Percentiles rank a stretch among this genome's conserved stretches.
These are phyloP conservation scores for Irpex lacteus DNA, from an alignment of 1,284 basidiomycete species.

Conservation along the genomic window DNA sequence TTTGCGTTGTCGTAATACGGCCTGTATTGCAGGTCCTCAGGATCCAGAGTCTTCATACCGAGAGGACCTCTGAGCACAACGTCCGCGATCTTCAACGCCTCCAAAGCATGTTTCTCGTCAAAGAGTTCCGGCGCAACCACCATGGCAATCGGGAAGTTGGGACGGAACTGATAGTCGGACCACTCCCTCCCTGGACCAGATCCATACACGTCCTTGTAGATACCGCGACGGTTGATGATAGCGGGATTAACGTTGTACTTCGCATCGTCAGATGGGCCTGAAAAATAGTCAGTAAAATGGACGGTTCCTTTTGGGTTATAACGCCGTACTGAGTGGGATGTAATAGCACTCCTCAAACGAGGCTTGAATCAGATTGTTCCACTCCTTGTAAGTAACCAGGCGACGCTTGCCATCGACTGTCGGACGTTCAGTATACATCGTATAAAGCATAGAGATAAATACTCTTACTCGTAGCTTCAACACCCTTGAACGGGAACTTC, in stretches of 20 bases:
- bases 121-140: slow-evolving; percentile 96
- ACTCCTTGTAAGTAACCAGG: slow-evolving; percentile 86
- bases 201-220: slow-evolving; percentile 98
- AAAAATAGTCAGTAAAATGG: slow-evolving; percentile 5
- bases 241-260: slow-evolving; percentile 70
- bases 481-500: slow-evolving; percentile 89
- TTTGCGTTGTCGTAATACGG: slow-evolving; percentile 91
- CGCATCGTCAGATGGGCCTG: slow-evolving; percentile 70
- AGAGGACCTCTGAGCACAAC: slow-evolving; percentile 76
- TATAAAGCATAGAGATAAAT: neutral
- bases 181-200: slow-evolving; percentile 86
- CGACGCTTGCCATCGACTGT: slow-evolving; percentile 72
- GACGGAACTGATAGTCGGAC: slow-evolving; percentile 94
- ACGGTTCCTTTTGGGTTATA: neutral
- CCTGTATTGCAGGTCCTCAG: slow-evolving; percentile 81
- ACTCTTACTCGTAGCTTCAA: slow-evolving; percentile 72
- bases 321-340: slow-evolving; percentile 69
- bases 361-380: slow-evolving; percentile 81
- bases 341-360: slow-evolving; percentile 93
- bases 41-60: slow-evolving; percentile 94
- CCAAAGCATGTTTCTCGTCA: slow-evolving; percentile 75
- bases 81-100: slow-evolving; percentile 76
- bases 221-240: slow-evolving; percentile 87
- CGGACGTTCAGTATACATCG: slow-evolving; percentile 8
- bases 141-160: slow-evolving; percentile 96